These are phyloP conservation scores for Trypethelium eluteriae DNA, from an alignment of 495 filamentous ascomycete species.

Conservation along the genomic window DNA sequence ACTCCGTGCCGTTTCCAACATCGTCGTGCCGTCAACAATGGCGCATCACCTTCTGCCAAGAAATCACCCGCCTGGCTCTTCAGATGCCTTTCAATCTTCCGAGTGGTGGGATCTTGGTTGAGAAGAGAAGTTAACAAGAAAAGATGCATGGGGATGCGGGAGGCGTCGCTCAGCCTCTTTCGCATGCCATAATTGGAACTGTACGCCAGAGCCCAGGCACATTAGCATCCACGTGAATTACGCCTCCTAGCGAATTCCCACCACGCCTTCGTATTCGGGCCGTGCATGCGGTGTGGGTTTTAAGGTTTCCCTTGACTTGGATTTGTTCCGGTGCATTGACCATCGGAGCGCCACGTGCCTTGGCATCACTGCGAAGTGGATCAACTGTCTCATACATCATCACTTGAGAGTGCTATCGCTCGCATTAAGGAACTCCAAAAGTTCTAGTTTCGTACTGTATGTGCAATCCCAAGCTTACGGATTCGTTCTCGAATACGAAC, in stretches of 20 bases:
- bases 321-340: no score
- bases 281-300: no score
- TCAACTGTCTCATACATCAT: no score
- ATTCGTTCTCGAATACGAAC: not conserved
- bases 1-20: not conserved
- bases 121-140: not conserved
- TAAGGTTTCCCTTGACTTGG: no score
- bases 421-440: no score
- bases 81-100: not conserved
- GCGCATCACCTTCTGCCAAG: not conserved
- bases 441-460: not conserved
- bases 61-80: not conserved
- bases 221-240: not conserved
- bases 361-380: no score
- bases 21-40: not conserved
- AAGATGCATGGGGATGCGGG: not conserved
- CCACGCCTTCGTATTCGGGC: no score
- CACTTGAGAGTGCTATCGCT: no score
- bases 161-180: not conserved
- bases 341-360: no score
- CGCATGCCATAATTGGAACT: not conserved
- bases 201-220: not conserved
- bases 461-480: not conserved
- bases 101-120: not conserved
- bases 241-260: no score